A percentile compares a stretch with the other conserved stretches of the same genome.
phyloP scores from a whole-genome alignment of 1,284 basidiomycete genomes.

The Leccinum subrobustum region DNA sequence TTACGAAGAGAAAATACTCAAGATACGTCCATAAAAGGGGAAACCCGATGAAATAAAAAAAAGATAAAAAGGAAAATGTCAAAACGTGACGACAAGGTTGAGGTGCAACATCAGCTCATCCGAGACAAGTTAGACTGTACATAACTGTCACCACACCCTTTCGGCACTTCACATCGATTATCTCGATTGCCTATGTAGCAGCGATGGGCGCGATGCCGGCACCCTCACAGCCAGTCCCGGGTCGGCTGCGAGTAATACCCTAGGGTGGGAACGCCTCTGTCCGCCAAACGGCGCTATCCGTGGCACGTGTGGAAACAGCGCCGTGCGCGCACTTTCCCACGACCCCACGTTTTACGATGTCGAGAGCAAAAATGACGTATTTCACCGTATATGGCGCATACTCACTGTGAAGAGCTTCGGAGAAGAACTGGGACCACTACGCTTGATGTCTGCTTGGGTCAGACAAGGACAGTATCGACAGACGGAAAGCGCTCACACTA shows the following conservation, averaged over 20 bases:
- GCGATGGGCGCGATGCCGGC: constrained; percentile 19
- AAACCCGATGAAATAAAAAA: constrained; percentile 2
- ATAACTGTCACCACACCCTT: constrained; percentile 13
- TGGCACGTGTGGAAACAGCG: constrained; percentile 22
- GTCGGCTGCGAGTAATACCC: background rate
- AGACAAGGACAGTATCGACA: background rate
- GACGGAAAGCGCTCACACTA: constrained; percentile 16
- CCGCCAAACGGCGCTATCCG: constrained; percentile 1
- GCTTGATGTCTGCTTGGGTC: constrained; percentile 14
- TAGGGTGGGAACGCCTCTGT: constrained; percentile 6
- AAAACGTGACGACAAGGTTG: constrained; percentile 23
- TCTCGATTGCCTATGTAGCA: background rate
- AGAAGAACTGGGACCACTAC: background rate
- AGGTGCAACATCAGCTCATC: constrained; percentile 25
- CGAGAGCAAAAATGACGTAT: constrained; percentile 36
- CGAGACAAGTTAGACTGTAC: constrained; percentile 21
- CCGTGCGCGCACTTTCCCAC: constrained; percentile 39
- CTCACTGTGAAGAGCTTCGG: constrained; percentile 22
- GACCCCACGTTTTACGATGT: constrained; percentile 60
- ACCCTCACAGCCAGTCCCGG: constrained; percentile 16
- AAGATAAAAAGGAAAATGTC: constrained; percentile 13
- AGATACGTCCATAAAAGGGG: constrained; percentile 19
- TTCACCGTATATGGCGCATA: constrained; percentile 9
- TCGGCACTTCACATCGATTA: constrained; percentile 17
- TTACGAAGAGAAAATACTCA: constrained; percentile 1